A percentile compares a stretch with the other conserved stretches of the same genome.
Evolutionary conservation across 2,329 filamentous ascomycete genomes (phyloP).

Genomic region (Claviceps monticola): DNA sequence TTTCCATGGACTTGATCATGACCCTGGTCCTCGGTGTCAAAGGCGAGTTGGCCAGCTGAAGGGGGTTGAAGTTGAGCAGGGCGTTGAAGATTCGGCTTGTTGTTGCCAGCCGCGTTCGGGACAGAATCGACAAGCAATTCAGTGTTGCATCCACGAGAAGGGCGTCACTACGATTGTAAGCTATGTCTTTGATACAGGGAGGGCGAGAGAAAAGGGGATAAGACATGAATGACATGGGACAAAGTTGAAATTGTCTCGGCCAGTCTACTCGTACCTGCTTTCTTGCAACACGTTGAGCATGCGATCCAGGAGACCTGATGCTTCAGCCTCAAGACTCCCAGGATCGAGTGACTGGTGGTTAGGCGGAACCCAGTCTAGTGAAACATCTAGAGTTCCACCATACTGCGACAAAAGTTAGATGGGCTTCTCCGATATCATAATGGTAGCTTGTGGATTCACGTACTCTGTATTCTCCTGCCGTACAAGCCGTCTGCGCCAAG

Average conservation of each 20-base stretch:
- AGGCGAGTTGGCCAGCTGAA: slow-evolving; percentile 63
- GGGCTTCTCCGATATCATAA: not conserved
- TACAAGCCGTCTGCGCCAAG: slow-evolving; percentile 76
- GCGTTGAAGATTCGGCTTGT: slow-evolving; percentile 76
- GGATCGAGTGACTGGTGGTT: slow-evolving; percentile 71
- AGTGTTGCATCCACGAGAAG: slow-evolving; percentile 81
- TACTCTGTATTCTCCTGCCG: slow-evolving; percentile 72
- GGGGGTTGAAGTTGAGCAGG: slow-evolving; percentile 80
- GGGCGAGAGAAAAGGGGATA: not conserved
- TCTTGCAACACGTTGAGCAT: slow-evolving; percentile 78
- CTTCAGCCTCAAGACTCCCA: slow-evolving; percentile 79
- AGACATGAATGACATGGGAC: not conserved
- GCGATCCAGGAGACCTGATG: slow-evolving; percentile 77
- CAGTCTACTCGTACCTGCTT: slow-evolving; percentile 48
- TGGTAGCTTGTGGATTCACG: slow-evolving; percentile 15
- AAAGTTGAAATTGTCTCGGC: not conserved
- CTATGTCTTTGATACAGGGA: not conserved
- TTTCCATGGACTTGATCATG: slow-evolving; percentile 84
- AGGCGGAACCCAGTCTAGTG: slow-evolving; percentile 69
- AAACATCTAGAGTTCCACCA: slow-evolving; percentile 53
- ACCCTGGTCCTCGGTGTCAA: slow-evolving; percentile 71
- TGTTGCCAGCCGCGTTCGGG: slow-evolving; percentile 68
- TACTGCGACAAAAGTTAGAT: slow-evolving; percentile 19
- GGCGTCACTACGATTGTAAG: slow-evolving; percentile 50
- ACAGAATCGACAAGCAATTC: slow-evolving; percentile 72